A percentile compares a stretch with the other conserved stretches of the same genome.
These are phyloP conservation scores for Chaetomium sp. DNA, from an alignment of 2,329 filamentous ascomycete genomes.

Conservation along the genomic window DNA sequence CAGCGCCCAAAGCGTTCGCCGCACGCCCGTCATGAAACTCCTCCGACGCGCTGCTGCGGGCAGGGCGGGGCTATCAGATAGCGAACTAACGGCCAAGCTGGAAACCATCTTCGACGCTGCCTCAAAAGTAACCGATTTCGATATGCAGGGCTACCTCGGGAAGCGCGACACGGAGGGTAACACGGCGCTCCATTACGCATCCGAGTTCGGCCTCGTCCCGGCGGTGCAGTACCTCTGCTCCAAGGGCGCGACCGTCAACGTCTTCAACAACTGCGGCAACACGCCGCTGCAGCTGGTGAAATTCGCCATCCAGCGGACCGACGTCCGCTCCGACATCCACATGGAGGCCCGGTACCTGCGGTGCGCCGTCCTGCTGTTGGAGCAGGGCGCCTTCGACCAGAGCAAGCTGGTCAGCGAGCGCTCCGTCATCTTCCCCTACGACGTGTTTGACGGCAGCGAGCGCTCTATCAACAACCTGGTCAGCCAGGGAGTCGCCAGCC, in stretches of 20 bases:
- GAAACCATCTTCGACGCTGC: conserved; percentile 28
- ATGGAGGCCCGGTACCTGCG: conserved; percentile 37
- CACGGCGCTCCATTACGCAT: conserved; percentile 35
- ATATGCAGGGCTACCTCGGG: conserved; percentile 28
- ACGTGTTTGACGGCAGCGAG: conserved; percentile 36
- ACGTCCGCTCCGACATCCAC: conserved; percentile 37
- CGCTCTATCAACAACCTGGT: conserved; percentile 33
- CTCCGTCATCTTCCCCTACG: conserved; percentile 34
- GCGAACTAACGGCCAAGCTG: conserved; percentile 29
- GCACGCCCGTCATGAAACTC: conserved; percentile 35
- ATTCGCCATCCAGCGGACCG: conserved; percentile 36
- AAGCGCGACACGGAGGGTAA: conserved; percentile 36
- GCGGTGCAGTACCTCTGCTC: conserved; percentile 33
- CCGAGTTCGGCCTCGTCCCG: conserved; percentile 35
- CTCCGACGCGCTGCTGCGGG: conserved; percentile 32
- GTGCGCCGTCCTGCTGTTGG: conserved; percentile 34
- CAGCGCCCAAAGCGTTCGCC: conserved; percentile 30
- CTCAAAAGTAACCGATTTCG: conserved; percentile 28
- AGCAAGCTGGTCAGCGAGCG: conserved; percentile 36
- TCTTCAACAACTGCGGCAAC: conserved; percentile 38
- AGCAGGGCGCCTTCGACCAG: conserved; percentile 36
- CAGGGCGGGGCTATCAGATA: conserved; percentile 26
- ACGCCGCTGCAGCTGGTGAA: conserved; percentile 37
- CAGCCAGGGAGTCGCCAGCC: conserved; percentile 34
- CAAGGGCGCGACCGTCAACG: conserved; percentile 33